Conservation (phyloP, 306 rosid genomes). For the Potentilla sterilis region DNA sequence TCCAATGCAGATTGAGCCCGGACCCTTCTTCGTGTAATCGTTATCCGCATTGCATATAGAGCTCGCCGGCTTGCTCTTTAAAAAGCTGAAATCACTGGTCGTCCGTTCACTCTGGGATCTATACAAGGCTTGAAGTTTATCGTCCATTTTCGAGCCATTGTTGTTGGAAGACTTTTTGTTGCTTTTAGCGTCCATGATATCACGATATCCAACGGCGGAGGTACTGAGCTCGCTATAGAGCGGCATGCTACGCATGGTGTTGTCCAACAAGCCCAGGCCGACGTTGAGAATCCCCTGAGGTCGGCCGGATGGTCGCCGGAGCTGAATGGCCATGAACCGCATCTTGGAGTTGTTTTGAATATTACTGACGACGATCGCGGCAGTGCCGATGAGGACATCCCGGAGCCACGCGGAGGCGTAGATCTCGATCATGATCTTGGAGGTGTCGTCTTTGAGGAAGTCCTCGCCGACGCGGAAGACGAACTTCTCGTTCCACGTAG, state of each 20-base stretch:
- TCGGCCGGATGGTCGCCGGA: conserved; percentile 74
- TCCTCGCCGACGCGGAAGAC: conserved; percentile 58
- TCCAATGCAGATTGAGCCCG: conserved; percentile 7
- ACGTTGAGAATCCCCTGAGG: conserved; percentile 68
- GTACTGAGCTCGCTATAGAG: conserved; percentile 56
- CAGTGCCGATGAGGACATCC: conserved; percentile 56
- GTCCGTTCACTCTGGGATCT: conserved; percentile 34
- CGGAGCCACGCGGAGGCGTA: conserved; percentile 49
- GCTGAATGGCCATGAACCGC: conserved; percentile 52
- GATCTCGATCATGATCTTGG: conserved; percentile 58
- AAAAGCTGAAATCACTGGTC: not conserved
- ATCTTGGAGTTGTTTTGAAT: conserved; percentile 46
- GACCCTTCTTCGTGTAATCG: not conserved
- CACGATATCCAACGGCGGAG: conserved; percentile 45
- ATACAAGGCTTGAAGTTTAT: conserved; percentile 5
- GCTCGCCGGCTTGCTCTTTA: conserved; percentile 8
- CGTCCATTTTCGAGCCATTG: not conserved
- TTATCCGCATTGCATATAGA: conserved; percentile 8
- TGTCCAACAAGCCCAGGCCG: conserved; percentile 49
- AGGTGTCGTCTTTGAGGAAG: conserved; percentile 34
- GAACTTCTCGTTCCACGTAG: conserved; percentile 81
- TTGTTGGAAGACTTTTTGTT: not conserved
- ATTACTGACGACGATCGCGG: conserved; percentile 37
- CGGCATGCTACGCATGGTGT: conserved; percentile 65
- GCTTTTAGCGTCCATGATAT: conserved; percentile 25